These are phyloP conservation scores for Podospora pseudopauciseta DNA, from an alignment of 495 filamentous ascomycete species.

Conservation along the genomic window DNA sequence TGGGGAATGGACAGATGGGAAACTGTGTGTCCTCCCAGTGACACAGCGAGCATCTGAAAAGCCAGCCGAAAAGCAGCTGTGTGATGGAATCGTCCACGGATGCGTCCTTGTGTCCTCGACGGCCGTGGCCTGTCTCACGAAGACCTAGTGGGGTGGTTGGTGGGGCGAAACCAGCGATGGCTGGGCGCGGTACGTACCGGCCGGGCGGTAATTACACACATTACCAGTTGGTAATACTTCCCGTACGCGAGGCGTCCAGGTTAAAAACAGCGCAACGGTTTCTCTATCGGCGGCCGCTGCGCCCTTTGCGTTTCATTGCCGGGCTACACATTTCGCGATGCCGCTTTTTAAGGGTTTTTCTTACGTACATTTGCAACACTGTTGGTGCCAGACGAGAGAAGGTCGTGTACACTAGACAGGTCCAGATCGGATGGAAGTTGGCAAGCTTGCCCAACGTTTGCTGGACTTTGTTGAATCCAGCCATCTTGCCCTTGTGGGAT, in stretches of 20 bases:
- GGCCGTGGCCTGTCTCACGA: neutral
- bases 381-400: neutral
- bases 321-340: conserved; percentile 3
- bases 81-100: neutral
- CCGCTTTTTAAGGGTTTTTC: conserved; percentile 6
- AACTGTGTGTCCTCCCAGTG: neutral
- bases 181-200: neutral
- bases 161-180: neutral
- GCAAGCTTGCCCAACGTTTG: neutral
- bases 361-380: conserved; percentile 7
- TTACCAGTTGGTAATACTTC: neutral
- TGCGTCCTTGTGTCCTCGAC: neutral
- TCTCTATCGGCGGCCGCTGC: conserved; percentile 2
- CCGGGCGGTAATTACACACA: neutral
- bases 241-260: neutral
- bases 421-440: neutral
- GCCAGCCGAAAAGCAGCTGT: neutral
- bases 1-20: neutral
- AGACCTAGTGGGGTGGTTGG: neutral
- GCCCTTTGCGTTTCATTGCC: conserved; percentile 7
- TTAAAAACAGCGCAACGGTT: neutral
- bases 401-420: neutral
- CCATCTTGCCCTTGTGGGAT: neutral
- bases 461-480: neutral
- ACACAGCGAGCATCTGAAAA: neutral